Evolutionary conservation across 2,329 filamentous ascomycete species (phyloP).

Genomic region (Colletotrichum tanaceti): DNA sequence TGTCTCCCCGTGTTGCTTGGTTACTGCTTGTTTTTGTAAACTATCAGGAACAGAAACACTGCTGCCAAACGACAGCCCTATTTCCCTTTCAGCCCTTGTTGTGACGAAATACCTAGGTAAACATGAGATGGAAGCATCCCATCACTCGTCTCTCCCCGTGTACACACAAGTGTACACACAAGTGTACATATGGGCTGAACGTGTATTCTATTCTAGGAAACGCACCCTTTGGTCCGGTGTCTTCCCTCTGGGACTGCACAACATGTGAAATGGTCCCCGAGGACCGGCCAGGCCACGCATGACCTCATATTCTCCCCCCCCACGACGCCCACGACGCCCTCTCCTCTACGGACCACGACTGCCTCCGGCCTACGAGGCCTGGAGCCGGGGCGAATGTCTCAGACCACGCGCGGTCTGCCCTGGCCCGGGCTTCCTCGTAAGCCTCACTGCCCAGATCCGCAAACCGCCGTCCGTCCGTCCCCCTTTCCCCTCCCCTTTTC

Average conservation of each 20-base stretch:
- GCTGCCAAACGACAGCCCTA: background rate
- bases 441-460: background rate
- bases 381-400: background rate
- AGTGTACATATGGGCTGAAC: too few relatives aligned
- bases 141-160: background rate
- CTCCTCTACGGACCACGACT: too few relatives aligned
- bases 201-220: too few relatives aligned
- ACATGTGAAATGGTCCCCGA: background rate
- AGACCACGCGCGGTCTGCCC: background rate
- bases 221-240: too few relatives aligned
- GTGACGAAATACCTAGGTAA: background rate
- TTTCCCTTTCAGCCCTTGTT: slow-evolving; percentile 26
- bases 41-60: slow-evolving; percentile 2
- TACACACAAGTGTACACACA: too few relatives aligned
- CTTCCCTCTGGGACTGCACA: too few relatives aligned
- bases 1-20: background rate
- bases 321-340: too few relatives aligned
- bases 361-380: background rate
- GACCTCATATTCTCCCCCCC: background rate
- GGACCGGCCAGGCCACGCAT: too few relatives aligned
- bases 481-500: background rate
- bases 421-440: background rate
- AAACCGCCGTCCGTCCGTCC: background rate
- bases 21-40: slow-evolving; percentile 19
- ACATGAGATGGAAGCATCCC: slow-evolving; percentile 8